phyloP scores from a whole-genome alignment of 345 rosid species.

The Acer campestre region DNA sequence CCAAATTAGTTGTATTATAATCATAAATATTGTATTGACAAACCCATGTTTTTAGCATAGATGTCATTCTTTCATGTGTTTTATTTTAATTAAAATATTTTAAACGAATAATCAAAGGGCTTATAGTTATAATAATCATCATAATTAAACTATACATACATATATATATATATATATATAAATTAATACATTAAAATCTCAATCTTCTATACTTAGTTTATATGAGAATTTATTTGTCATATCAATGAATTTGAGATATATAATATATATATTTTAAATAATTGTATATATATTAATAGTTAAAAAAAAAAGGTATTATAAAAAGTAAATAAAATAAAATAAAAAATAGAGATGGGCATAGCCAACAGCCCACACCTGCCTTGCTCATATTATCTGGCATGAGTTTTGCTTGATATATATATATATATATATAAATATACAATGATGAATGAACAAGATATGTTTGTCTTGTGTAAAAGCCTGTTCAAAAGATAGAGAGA shows the following conservation, averaged over 20 bases:
- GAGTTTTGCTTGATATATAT: constrained; percentile 4
- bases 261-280: background rate
- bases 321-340: too few relatives aligned
- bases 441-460: constrained; percentile 28
- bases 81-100: too few relatives aligned
- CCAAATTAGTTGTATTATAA: too few relatives aligned
- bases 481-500: constrained; percentile 19
- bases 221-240: background rate
- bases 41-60: too few relatives aligned
- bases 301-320: too few relatives aligned
- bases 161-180: too few relatives aligned
- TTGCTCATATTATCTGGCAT: background rate
- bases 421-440: background rate
- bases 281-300: too few relatives aligned
- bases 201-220: background rate
- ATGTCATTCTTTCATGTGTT: too few relatives aligned
- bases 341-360: constrained; percentile 8
- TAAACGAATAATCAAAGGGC: too few relatives aligned
- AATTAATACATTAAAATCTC: background rate
- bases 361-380: constrained; percentile 24
- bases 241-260: background rate
- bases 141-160: too few relatives aligned
- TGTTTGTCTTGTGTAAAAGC: constrained; percentile 31
- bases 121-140: background rate
- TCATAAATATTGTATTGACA: too few relatives aligned